Percentiles rank a stretch among this genome's conserved stretches.
These are phyloP conservation scores for Pseudogymnoascus destructans DNA, from an alignment of 2,329 filamentous ascomycete genomes.

Conservation along the genomic window DNA sequence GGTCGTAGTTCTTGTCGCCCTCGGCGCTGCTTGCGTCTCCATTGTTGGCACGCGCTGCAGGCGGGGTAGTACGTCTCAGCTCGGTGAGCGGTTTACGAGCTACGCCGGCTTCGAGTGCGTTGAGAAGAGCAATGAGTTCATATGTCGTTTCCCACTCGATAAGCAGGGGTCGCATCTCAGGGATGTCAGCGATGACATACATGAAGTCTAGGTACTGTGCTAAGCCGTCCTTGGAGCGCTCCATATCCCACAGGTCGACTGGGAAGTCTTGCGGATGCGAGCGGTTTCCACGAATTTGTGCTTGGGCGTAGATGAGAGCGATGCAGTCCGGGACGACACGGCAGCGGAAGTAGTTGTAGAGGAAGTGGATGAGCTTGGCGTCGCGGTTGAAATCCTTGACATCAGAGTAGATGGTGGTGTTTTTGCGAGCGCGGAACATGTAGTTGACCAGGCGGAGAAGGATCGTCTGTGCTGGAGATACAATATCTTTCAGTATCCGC, in stretches of 20 bases:
- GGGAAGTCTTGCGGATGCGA: constrained; percentile 79
- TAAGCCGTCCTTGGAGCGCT: constrained; percentile 86
- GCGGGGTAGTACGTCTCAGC: constrained; percentile 23
- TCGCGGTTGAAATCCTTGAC: constrained; percentile 42
- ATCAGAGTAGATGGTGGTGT: constrained; percentile 31
- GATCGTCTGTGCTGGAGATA: constrained; percentile 87
- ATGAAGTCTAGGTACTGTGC: constrained; percentile 93
- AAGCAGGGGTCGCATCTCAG: constrained; percentile 69
- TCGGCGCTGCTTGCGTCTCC: neutral
- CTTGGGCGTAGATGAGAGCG: constrained; percentile 86
- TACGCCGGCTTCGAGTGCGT: constrained; percentile 76
- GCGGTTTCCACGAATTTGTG: constrained; percentile 67
- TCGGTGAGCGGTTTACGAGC: constrained; percentile 62
- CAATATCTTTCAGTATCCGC: constrained; percentile 86
- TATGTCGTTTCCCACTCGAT: constrained; percentile 87
- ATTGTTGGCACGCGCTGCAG: constrained; percentile 29
- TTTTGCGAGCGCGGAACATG: constrained; percentile 57
- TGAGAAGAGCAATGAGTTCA: constrained; percentile 75
- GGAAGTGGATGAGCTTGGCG: constrained; percentile 63
- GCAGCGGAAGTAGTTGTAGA: constrained; percentile 83
- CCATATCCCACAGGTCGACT: constrained; percentile 94
- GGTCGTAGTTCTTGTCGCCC: constrained; percentile 1
- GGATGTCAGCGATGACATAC: constrained; percentile 74
- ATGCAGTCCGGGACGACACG: constrained; percentile 90
- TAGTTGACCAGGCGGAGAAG: constrained; percentile 82